Evolutionary conservation across 2,329 filamentous ascomycete species (phyloP), one percentile per base, ranked within the genome.

Genomic region (Drechslerella dactyloides): DNA sequence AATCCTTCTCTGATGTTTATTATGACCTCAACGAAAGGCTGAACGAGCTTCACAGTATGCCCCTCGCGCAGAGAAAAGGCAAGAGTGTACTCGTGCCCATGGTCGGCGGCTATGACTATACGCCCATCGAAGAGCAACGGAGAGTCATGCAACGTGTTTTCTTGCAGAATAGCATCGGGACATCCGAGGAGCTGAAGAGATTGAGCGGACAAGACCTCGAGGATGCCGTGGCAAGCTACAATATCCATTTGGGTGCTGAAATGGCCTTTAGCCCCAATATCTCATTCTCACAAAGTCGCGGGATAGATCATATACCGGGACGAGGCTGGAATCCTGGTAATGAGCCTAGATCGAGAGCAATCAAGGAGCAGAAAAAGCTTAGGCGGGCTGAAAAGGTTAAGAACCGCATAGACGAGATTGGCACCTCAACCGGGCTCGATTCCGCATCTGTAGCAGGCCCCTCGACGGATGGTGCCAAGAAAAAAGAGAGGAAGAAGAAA

Each of bases 101-200:
- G 82, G 96, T 59, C 88, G 84, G 10, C 92, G 90, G 37, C 10
- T 72, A 50, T 59, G 89, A 96, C 76, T 97, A 96, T 79, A 84
- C 84, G 4, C 85, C 86, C 1, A 96, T 96, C 77, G 81, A 85
- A 19, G 79, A 83, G 46, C 90, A 96, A 78, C 85, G 92, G 58
- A 81, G 84, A 11, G 37, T 24, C 10, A 73, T 77, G 68, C 62
- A 57, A 48, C 15, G 61, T 10, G 73, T 74, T 13, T 77, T 75
- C 52, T 17, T 63, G 6, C 42, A 42, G 11, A 54, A 21, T 17
- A 59, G 42, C 50, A 72, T 60, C 63, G 76, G 61, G n/a, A 58
- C 59, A 1, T 42, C 21, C n/a, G 66, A 70, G 19, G 66, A 70
- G 17, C 53, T 70, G 19, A 50, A 44, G n/a, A 60, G 19, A 3